Conservation (phyloP, 2,329 filamentous ascomycete genomes). For the Monilinia vaccinii-corymbosi region DNA sequence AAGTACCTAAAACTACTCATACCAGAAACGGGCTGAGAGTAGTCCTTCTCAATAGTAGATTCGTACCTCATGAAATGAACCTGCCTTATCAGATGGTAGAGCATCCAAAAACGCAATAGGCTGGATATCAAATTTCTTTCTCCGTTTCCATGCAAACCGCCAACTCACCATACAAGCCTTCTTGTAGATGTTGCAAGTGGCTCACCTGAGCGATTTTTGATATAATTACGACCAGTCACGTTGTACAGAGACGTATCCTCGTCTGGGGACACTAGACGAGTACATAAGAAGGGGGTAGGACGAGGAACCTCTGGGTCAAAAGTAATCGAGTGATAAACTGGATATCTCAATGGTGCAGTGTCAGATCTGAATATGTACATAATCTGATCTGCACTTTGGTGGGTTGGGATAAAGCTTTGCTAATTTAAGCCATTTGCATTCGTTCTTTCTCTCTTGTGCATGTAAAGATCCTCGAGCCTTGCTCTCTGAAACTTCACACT, state of each 20-base stretch:
- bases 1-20: background rate
- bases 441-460: background rate
- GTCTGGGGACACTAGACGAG: background rate
- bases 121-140: background rate
- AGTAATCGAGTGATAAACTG: background rate
- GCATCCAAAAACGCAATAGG: background rate
- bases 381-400: background rate
- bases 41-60: background rate
- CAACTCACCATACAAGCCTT: background rate
- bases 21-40: background rate
- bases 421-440: background rate
- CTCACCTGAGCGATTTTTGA: conserved; percentile 6
- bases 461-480: background rate
- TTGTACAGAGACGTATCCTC: background rate
- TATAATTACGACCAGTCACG: background rate
- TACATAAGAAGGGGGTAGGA: conserved; percentile 5
- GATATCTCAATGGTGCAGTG: background rate
- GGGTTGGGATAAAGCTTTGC: background rate
- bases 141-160: background rate
- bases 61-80: background rate
- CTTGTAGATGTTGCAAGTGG: background rate
- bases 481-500: background rate
- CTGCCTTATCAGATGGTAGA: background rate
- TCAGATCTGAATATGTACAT: background rate
- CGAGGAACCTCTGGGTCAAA: background rate